Base-by-base conservation (phyloP, 169 alveolate species). In the Ichthyophthirius multifiliis region DNA sequence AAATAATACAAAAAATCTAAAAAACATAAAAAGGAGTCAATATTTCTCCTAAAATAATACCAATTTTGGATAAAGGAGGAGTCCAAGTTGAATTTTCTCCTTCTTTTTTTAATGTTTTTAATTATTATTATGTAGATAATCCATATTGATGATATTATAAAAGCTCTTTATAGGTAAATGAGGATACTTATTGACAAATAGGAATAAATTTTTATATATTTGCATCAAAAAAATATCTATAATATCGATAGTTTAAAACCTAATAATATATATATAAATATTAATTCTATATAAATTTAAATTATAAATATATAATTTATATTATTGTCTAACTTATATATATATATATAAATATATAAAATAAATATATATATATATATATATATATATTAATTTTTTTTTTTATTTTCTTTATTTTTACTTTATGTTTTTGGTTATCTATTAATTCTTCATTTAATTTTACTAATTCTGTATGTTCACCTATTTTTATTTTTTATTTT, bases 1-100 rank as follows among this genome's bases (percentile, higher is more conserved):
- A 67, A 30, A 86, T 80, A 31, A 96, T 87, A 34, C 96, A 88
- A 76, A 89, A 91, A 10, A 95, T 83, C 83, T 96, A 95, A 75
- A 92, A 95, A 39, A 95, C 55, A 83, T 93, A 95, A 75, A 95
- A 95, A 23, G 92, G 82, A 43, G 75, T 75, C 35, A 47, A 44
- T 43, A 75, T 76, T 76, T 41, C 78, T 55, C 75, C 82, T 27
- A 75, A 48, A 15, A 82, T 76, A 35, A 81, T 76, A 46, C 39
- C 73, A 41, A 48, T 37, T 10, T 39, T 76, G 46, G 44, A 74
- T 45, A 46, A 78, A n/a, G 63, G 74, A 20, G 84, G 84, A 9
- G 65, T 78, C n/a, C 45, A 48, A n/a, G 84, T 64, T 18, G 43
- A 23, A 45, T 78, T 78, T 6, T 41, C 30, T 13, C 84, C 84